phyloP scores from a whole-genome alignment of 2,329 filamentous ascomycete genomes.

The Byssoonygena ceratinophila region DNA sequence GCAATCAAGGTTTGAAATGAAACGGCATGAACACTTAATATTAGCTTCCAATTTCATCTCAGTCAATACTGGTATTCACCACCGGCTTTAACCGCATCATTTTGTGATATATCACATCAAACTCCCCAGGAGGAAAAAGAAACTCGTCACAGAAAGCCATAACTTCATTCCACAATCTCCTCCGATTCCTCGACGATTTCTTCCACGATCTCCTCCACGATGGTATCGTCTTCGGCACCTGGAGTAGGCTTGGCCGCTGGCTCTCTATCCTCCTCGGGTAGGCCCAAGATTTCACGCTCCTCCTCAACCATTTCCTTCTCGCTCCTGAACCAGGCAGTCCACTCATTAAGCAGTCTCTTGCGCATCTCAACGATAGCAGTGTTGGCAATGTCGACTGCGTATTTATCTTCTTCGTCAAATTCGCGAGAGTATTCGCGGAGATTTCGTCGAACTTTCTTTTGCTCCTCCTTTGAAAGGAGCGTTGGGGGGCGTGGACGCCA shows the following conservation, averaged over 20 bases:
- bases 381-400: conserved; percentile 87
- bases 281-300: conserved; percentile 57
- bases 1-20: not conserved
- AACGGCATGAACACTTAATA: not conserved
- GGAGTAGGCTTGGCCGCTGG: conserved; percentile 44
- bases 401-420: conserved; percentile 91
- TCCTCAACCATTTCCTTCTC: conserved; percentile 61
- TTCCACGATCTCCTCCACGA: conserved; percentile 81
- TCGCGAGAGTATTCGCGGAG: conserved; percentile 88
- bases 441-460: conserved; percentile 96
- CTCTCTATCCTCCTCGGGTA: conserved; percentile 56
- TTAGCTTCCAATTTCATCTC: conserved; percentile 2
- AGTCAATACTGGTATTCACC: conserved; percentile 1
- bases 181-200: conserved; percentile 76
- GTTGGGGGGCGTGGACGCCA: conserved; percentile 88
- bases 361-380: conserved; percentile 84
- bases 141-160: conserved; percentile 3
- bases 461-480: conserved; percentile 91
- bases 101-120: conserved; percentile 2
- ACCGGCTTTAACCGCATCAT: not conserved
- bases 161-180: conserved; percentile 50
- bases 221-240: conserved; percentile 56
- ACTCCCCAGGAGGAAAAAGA: not conserved
- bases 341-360: conserved; percentile 73
- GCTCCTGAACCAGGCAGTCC: conserved; percentile 69